Percentiles rank a stretch among this genome's conserved stretches.
Conservation (phyloP, 805 yeast genomes). For the Suhomyces sp. region DNA sequence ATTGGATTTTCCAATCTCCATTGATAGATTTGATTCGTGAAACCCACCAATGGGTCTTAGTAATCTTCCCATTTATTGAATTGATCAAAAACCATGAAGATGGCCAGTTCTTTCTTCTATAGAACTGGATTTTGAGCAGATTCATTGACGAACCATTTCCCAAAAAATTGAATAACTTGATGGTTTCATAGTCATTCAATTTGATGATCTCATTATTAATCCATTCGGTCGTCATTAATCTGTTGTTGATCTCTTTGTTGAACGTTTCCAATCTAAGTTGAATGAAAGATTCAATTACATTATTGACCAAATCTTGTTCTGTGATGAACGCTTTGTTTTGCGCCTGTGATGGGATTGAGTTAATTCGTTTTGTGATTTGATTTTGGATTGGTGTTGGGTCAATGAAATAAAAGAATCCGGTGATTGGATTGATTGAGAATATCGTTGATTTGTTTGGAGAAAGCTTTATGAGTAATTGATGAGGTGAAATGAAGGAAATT, state of each 20-base stretch:
- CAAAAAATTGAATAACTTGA: slow-evolving; percentile 36
- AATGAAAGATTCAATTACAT: slow-evolving; percentile 37
- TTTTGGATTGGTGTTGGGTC: slow-evolving; percentile 41
- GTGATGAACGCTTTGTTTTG: slow-evolving; percentile 23
- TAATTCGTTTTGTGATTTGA: slow-evolving; percentile 30
- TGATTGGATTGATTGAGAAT: slow-evolving; percentile 40
- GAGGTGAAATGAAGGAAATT: slow-evolving; percentile 23
- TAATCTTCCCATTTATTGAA: slow-evolving; percentile 36
- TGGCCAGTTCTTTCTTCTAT: slow-evolving; percentile 55
- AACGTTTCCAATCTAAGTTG: slow-evolving; percentile 50
- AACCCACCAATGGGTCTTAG: slow-evolving; percentile 51
- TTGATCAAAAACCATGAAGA: slow-evolving; percentile 53
- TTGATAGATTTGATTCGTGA: slow-evolving; percentile 47
- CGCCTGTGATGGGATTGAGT: slow-evolving; percentile 21
- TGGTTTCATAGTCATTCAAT: slow-evolving; percentile 48
- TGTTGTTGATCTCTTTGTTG: slow-evolving; percentile 50
- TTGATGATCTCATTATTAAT: slow-evolving; percentile 54
- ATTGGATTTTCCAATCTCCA: slow-evolving; percentile 57
- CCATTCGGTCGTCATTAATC: slow-evolving; percentile 71
- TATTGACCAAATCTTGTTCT: slow-evolving; percentile 31
- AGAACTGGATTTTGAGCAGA: slow-evolving; percentile 32
- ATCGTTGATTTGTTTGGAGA: slow-evolving; percentile 33
- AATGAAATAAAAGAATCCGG: slow-evolving; percentile 40
- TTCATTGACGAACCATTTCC: slow-evolving; percentile 20
- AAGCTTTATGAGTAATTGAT: slow-evolving; percentile 34